Conservation (phyloP, 257 asterid species). For the Ligustrum vulgare region DNA sequence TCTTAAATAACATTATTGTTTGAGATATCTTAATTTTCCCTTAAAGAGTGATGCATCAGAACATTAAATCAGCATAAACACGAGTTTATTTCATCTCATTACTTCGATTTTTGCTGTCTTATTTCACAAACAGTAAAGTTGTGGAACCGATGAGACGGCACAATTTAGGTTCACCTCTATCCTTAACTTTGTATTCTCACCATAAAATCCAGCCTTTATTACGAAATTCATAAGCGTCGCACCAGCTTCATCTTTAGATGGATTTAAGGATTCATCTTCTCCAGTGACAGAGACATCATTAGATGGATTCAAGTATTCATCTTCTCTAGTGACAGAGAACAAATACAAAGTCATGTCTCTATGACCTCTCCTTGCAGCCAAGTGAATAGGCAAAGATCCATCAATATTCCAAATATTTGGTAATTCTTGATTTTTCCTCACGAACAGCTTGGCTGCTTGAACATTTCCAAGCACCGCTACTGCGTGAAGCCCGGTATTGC, state of each 20-base stretch:
- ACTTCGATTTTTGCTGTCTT: too few relatives aligned
- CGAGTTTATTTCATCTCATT: too few relatives aligned
- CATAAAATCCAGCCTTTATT: slow-evolving; percentile 23
- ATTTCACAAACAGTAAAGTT: too few relatives aligned
- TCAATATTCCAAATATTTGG: slow-evolving; percentile 24
- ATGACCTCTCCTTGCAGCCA: slow-evolving; percentile 30
- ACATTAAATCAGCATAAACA: not conserved
- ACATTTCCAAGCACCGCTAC: slow-evolving; percentile 30
- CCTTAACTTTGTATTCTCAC: not conserved
- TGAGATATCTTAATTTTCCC: not conserved
- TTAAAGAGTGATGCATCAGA: not conserved
- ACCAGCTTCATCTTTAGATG: slow-evolving; percentile 23
- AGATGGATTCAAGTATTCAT: slow-evolving; percentile 7
- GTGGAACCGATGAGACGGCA: too few relatives aligned
- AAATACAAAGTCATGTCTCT: slow-evolving; percentile 28
- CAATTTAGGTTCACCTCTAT: too few relatives aligned
- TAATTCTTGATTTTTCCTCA: slow-evolving; percentile 20
- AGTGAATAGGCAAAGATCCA: slow-evolving; percentile 27
- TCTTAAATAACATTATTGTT: too few relatives aligned
- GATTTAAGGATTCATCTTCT: slow-evolving; percentile 15
- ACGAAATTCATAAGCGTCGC: slow-evolving; percentile 21
- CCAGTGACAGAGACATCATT: slow-evolving; percentile 2
- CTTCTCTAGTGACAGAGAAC: slow-evolving; percentile 21
- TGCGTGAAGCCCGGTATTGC: slow-evolving; percentile 33
- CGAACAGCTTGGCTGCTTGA: slow-evolving; percentile 24